Base-by-base conservation (phyloP, 768 basidiomycete genomes). In the Cystobasidium onofrii region DNA sequence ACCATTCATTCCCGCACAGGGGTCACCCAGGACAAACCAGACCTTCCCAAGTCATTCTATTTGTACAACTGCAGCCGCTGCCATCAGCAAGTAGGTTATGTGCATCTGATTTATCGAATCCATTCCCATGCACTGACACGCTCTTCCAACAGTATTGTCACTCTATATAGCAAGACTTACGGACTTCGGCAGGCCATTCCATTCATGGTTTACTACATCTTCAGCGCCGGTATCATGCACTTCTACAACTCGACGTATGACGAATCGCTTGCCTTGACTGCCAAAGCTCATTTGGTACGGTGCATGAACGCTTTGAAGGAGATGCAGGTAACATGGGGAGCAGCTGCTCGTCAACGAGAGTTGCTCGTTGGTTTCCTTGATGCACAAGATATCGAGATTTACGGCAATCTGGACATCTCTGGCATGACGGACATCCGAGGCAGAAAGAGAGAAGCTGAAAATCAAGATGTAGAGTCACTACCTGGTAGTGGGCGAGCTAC, bases 161-260 rank as follows among this genome's bases (percentile, higher is more conserved):
- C 77, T 15, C 63, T 75, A 10, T 81, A 78, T 69, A 62, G 74
- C 27, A 78, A 80, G 71, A 76, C 76, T 1, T 81, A 78, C 70
- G 75, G 76, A 3, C 73, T 80, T 17, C 77, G 78, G 3, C 79
- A 80, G 39, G 76, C 76, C 39, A 76, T 78, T 0, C 78, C 80
- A 1, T 79, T 80, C 69, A 52, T 81, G 52, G 77, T 77, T 18
- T 81, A 79, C 71, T 79, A 78, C 44, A 73, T 81, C 60, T 81
- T 81, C 75, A 77, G 71, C 52, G 80, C 80, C 10, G 78, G 76
- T 55, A 80, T 81, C 77, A 81, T 81, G 34, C 61, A 76, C 65
- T 76, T 79, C 72, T 78, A 78, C 75, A 79, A 79, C 62, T 76
- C 78, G 1, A 74, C 74, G 4, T 79, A 99, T 64, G 76, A 78